Evolutionary conservation across 176 grass and related monocot species (phyloP).

Genomic region (Hordeum vulgare): DNA sequence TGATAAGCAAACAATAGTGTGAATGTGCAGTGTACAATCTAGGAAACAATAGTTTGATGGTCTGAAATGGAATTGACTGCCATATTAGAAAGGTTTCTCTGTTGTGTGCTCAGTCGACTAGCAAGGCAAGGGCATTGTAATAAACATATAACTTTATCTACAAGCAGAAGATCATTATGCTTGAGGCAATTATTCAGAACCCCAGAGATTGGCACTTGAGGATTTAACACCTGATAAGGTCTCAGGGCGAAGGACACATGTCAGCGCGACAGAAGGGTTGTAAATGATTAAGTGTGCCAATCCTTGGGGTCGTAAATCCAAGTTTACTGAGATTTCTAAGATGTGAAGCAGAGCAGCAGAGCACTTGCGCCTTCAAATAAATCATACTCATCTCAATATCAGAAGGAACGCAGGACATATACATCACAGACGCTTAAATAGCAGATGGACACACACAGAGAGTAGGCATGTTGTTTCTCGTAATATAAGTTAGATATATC

Average conservation of each 20-base stretch:
- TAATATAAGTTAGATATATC: background rate
- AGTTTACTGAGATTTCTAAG: too few species aligned
- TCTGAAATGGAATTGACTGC: background rate
- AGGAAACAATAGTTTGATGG: background rate
- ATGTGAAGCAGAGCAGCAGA: background rate
- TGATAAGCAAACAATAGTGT: background rate
- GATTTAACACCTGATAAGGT: background rate
- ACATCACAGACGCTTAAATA: background rate
- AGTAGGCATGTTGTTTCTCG: background rate
- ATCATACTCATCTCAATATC: background rate
- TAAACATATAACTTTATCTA: background rate
- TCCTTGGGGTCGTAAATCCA: background rate
- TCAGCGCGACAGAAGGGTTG: background rate
- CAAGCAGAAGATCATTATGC: background rate
- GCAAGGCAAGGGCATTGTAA: background rate
- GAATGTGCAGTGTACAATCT: background rate
- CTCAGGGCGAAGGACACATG: background rate
- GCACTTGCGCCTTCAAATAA: background rate
- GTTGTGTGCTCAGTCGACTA: background rate
- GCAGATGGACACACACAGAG: background rate
- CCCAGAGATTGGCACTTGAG: background rate
- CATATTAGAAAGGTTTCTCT: background rate
- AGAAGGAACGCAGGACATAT: background rate
- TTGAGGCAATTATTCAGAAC: background rate
- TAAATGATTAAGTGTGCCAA: background rate